Evolutionary conservation across 139 green algal genomes (phyloP).

Genomic region (Chlamydomonas applanata): DNA sequence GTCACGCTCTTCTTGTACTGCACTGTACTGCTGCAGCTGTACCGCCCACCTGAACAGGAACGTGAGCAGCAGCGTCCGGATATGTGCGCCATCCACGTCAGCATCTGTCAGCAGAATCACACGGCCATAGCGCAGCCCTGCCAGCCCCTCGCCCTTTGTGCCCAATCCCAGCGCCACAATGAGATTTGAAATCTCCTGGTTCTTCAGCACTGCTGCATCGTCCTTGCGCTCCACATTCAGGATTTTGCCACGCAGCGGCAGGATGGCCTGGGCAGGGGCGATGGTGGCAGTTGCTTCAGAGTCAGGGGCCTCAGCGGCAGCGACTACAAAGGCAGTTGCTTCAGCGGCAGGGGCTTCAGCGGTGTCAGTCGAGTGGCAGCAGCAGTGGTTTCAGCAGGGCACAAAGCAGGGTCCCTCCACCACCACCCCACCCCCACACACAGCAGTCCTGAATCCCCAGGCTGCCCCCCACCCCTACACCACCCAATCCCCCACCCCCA

Average conservation of each 20-base stretch:
- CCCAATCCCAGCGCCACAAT: constrained; percentile 93
- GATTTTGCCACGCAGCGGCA: constrained; percentile 97
- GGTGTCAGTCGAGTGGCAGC: neutral
- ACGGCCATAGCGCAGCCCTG: constrained; percentile 63
- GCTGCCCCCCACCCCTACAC: neutral
- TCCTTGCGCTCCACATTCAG: constrained; percentile 90
- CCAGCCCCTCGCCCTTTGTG: constrained; percentile 29
- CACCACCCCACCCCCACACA: too few species aligned
- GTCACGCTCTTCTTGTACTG: too few species aligned
- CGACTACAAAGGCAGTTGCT: neutral
- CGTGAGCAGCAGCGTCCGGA: constrained; percentile 95
- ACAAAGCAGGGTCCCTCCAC: neutral
- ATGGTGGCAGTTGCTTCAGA: too few species aligned
- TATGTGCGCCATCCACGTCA: constrained; percentile 98
- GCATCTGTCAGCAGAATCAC: constrained; percentile 98
- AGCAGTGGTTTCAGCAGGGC: neutral
- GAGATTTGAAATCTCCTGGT: constrained; percentile 89
- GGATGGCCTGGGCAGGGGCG: constrained; percentile 87
- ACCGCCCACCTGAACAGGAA: constrained; percentile 92
- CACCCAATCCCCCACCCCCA: neutral
- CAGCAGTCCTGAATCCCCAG: too few species aligned
- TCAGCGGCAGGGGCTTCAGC: neutral
- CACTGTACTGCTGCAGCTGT: too few species aligned
- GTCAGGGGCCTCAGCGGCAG: neutral
- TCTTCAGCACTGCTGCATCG: constrained; percentile 86